These are phyloP conservation scores for Thielaviopsis euricoi DNA, from an alignment of 2,329 filamentous ascomycete genomes.

Conservation along the genomic window DNA sequence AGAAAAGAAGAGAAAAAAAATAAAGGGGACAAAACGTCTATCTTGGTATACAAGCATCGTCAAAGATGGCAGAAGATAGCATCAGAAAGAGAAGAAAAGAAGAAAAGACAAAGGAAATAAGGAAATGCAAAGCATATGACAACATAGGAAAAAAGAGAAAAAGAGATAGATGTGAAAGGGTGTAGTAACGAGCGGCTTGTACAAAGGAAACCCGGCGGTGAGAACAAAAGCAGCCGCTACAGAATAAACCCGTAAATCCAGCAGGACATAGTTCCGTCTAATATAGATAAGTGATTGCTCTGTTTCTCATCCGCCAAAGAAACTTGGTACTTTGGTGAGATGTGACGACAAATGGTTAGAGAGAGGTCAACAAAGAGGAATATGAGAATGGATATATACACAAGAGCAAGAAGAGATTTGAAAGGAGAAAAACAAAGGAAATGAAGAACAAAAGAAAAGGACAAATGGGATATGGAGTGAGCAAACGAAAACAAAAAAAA, in stretches of 20 bases:
- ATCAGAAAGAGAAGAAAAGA: not conserved
- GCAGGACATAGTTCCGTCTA: no score
- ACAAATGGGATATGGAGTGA: not conserved
- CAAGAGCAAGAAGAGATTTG: not conserved
- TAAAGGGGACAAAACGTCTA: not conserved
- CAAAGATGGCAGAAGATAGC: no score
- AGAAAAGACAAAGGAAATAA: not conserved
- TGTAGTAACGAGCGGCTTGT: not conserved
- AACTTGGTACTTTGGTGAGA: not conserved
- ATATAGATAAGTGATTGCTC: no score
- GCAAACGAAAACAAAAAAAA: no score
- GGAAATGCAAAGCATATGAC: not conserved
- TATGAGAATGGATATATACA: not conserved
- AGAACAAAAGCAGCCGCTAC: not conserved
- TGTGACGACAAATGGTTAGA: not conserved
- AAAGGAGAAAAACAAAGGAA: not conserved
- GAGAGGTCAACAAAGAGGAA: not conserved
- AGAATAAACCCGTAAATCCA: no score
- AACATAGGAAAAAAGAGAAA: not conserved
- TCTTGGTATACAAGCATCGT: no score
- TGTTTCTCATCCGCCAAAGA: no score
- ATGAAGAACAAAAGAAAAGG: constrained; percentile 1
- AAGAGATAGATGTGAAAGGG: not conserved
- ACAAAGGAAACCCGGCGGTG: not conserved
- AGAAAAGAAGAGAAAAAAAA: not conserved